Evolutionary conservation across 1,284 basidiomycete species (phyloP).

Genomic region (Cystobasidium sp.): DNA sequence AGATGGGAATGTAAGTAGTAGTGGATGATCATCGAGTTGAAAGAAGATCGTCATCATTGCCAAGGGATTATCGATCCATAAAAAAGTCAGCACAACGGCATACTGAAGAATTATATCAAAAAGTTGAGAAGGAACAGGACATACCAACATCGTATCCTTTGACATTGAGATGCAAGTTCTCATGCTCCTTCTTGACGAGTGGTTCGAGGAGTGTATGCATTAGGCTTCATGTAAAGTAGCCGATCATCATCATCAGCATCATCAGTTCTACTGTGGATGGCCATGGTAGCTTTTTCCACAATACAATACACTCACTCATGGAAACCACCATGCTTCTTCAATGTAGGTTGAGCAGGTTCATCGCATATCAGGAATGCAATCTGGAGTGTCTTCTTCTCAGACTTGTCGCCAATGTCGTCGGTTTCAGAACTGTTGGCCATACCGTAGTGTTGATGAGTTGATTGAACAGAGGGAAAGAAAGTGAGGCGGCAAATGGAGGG

Average conservation of each 20-base stretch:
- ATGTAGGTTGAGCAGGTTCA: slow-evolving; percentile 49
- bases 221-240: slow-evolving; percentile 12
- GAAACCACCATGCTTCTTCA: slow-evolving; percentile 53
- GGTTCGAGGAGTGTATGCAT: slow-evolving; percentile 51
- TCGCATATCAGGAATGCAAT: slow-evolving; percentile 48
- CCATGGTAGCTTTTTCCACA: not conserved
- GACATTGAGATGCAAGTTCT: slow-evolving; percentile 44
- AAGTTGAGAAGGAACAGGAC: not conserved
- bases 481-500: not conserved
- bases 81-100: not conserved
- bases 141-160: slow-evolving; percentile 31
- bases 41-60: slow-evolving; percentile 11
- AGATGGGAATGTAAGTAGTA: slow-evolving; percentile 22
- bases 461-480: slow-evolving; percentile 3
- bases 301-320: slow-evolving; percentile 11
- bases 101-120: not conserved
- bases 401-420: slow-evolving; percentile 12
- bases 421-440: slow-evolving; percentile 17
- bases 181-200: slow-evolving; percentile 45
- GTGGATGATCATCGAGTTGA: not conserved
- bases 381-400: slow-evolving; percentile 45
- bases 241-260: slow-evolving; percentile 3
- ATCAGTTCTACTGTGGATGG: not conserved
- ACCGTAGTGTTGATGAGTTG: not conserved
- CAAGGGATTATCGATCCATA: not conserved